Percentiles rank a stretch among this genome's conserved stretches.
phyloP scores from a whole-genome alignment of 1,284 basidiomycete genomes.

The Boletellus deceptivus region DNA sequence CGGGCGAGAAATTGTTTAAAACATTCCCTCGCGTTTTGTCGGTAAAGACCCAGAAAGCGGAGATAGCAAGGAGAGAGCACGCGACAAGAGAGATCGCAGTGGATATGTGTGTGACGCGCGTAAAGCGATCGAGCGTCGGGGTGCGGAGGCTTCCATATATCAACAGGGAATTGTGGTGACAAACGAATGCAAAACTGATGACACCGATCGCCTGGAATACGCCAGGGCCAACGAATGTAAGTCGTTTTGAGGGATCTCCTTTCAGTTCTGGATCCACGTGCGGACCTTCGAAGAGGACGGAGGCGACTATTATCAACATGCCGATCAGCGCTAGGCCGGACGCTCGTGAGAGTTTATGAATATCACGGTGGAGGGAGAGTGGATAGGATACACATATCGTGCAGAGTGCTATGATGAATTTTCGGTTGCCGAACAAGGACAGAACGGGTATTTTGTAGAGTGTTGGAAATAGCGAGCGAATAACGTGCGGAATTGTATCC shows the following conservation, averaged over 20 bases:
- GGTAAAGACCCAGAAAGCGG: conserved; percentile 92
- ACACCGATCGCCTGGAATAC: conserved; percentile 93
- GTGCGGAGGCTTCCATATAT: conserved; percentile 94
- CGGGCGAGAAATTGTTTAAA: conserved; percentile 85
- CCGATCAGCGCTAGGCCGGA: conserved; percentile 86
- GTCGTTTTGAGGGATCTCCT: conserved; percentile 70
- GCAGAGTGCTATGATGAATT: conserved; percentile 84
- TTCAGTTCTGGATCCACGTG: conserved; percentile 77
- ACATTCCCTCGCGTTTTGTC: conserved; percentile 94
- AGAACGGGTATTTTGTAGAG: conserved; percentile 69
- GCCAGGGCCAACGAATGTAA: conserved; percentile 72
- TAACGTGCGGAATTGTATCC: conserved; percentile 95
- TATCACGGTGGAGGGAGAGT: conserved; percentile 93
- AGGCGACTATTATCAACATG: conserved; percentile 91
- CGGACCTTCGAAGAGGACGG: conserved; percentile 85
- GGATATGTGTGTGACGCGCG: conserved; percentile 90
- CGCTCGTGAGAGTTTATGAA: conserved; percentile 93
- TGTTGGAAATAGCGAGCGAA: conserved; percentile 83
- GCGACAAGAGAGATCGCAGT: conserved; percentile 80
- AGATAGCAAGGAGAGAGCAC: conserved; percentile 84
- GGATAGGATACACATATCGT: conserved; percentile 92
- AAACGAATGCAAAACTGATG: conserved; percentile 94
- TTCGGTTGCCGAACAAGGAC: conserved; percentile 78
- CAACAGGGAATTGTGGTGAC: conserved; percentile 90
- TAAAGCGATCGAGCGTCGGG: conserved; percentile 93